A percentile compares a stretch with the other conserved stretches of the same genome.
These are phyloP conservation scores for Erodium maritimum DNA, from an alignment of 345 rosid species.

Conservation along the genomic window DNA sequence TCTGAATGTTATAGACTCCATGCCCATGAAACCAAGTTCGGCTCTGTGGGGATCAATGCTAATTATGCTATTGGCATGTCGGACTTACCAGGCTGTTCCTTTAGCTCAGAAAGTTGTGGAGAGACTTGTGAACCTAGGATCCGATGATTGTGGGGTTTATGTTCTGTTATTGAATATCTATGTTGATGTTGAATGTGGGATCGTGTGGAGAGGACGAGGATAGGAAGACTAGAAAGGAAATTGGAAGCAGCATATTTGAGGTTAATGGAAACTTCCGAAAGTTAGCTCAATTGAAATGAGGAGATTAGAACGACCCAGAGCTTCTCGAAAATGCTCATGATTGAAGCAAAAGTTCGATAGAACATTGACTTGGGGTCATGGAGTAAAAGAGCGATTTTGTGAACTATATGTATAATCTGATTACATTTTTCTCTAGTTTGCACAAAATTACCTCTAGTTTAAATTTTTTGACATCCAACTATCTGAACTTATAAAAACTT, in stretches of 20 bases:
- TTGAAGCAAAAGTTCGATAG: too few relatives aligned
- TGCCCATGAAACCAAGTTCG: constrained; percentile 17
- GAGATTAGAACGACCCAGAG: too few relatives aligned
- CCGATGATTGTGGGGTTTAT: constrained; percentile 17
- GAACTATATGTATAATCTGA: background rate
- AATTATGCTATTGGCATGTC: constrained; percentile 22
- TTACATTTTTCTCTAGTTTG: too few relatives aligned
- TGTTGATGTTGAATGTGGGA: constrained; percentile 16
- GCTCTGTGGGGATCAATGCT: constrained; percentile 27
- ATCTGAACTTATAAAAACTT: too few relatives aligned
- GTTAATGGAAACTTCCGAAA: constrained; percentile 14
- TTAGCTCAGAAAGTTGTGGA: constrained; percentile 18
- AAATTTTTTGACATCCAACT: too few relatives aligned
- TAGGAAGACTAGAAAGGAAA: constrained; percentile 18
- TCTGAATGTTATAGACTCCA: constrained; percentile 9
- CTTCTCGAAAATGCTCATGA: too few relatives aligned
- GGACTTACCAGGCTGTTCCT: constrained; percentile 13
- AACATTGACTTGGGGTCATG: too few relatives aligned
- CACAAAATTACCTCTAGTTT: too few relatives aligned
- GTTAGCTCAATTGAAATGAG: too few relatives aligned
- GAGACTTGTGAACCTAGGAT: constrained; percentile 20
- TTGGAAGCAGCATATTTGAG: constrained; percentile 21
- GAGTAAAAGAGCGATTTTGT: background rate
- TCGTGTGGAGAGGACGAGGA: constrained; percentile 11
- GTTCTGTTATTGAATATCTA: constrained; percentile 18